Base-by-base conservation (phyloP, 2,329 filamentous ascomycete species). In the Bipolaris gigantea region DNA sequence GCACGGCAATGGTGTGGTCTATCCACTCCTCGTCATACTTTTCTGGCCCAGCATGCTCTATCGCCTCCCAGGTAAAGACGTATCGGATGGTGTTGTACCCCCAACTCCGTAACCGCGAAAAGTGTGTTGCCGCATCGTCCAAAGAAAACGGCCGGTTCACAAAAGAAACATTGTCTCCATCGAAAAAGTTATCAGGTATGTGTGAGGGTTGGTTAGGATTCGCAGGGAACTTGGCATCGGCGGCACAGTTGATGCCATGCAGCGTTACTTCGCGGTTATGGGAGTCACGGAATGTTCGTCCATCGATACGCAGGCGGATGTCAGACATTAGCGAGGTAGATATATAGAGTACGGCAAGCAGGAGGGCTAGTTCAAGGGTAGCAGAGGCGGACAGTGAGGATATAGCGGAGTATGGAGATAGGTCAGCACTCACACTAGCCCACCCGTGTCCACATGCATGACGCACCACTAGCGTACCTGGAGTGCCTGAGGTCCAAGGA, bases 21-120 rank as follows among this genome's bases (percentile, higher is more conserved):
- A 97, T 92, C 83, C 90, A 99, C 57, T 89, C 87, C 70, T 99
- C 91, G 67, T 99, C 95, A 73, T 97, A 99, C 68, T 85, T 87
- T 1, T 92, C 91, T 0, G 95, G 94, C 0, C 93, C 93, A 1
- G 86, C 87, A 54, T 94, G 89, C 76, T 99, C 94, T 72, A 99
- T 89, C n/a, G 94, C 93, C 76, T 99, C 94, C 94, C 94, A 99
- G 0, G 94, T 97, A 72, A 97, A 99, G 64, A 99, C 81, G 75
- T 99, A 99, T 70, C 94, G 85, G 63, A 99, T 92, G 0, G 90
- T 92, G 75, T 97, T 99, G 81, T 96, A 99, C 13, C 94, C 94
- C 80, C 88, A 96, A 67, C 89, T 87, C 66, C 88, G 90, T 61
- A 99, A 77, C 39, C 92, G 84, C 11, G 89, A 84, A 74, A 99